A percentile compares a stretch with the other conserved stretches of the same genome.
These are phyloP conservation scores for Sordaria brevicollis DNA, from an alignment of 495 filamentous ascomycete genomes.

Conservation along the genomic window DNA sequence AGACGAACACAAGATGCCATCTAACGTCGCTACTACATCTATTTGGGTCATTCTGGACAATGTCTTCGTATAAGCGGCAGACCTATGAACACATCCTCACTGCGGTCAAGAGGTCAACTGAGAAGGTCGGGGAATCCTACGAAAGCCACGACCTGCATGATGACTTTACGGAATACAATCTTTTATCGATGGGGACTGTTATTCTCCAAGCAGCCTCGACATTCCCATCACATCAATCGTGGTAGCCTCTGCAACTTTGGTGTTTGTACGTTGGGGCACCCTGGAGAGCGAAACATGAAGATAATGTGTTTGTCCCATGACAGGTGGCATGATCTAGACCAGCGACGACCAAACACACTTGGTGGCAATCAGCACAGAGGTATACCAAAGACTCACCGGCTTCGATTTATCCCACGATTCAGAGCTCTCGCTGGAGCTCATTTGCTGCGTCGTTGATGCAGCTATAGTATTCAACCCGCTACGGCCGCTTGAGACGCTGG, in stretches of 20 bases:
- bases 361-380: background rate
- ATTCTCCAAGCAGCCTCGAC: background rate
- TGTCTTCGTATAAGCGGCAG: background rate
- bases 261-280: background rate
- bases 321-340: constrained; percentile 19
- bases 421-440: background rate
- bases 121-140: background rate
- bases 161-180: background rate
- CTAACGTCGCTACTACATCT: no score
- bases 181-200: background rate
- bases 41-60: background rate
- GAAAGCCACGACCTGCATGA: background rate
- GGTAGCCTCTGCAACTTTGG: background rate
- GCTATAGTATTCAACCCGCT: background rate
- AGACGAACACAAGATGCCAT: background rate
- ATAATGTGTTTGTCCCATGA: constrained; percentile 1
- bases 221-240: background rate
- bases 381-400: background rate
- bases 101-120: background rate
- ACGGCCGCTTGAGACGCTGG: background rate
- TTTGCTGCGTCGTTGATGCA: background rate
- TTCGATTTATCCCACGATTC: background rate
- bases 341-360: background rate
- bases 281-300: background rate
- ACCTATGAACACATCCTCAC: background rate